Base-by-base conservation (phyloP, 2,329 filamentous ascomycete genomes). In the Aureobasidium leucospermi region DNA sequence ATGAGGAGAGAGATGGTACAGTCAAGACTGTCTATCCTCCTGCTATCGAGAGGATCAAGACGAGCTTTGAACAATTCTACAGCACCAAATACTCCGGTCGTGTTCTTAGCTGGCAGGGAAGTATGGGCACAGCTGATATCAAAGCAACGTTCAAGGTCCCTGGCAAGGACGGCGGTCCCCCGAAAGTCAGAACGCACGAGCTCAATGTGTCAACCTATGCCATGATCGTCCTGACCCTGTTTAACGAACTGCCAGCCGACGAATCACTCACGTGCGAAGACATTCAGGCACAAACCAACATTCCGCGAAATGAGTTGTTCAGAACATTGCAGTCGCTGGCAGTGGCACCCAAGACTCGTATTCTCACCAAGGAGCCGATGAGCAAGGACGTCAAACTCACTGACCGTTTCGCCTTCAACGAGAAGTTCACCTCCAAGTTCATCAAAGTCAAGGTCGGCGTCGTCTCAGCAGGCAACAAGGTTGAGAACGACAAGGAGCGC, bases 201-300 rank as follows among this genome's bases (percentile, higher is more conserved):
- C 78, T 99, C 59, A 96, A 91, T 62, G 91, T 96, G 19, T 88
- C 91, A 1, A 97, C 94, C 0, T 94, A 94, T 70, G 90, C 86
- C 67, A 96, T 97, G 89, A 77, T 96, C 19, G 85, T 97, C 28
- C 75, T 99, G 19, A 73, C 96, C 46, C 82, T 96, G 0, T 99
- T 97, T 80, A 97, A 97, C 68, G 85, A 93, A 39, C 68, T 95
- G 0, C 72, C 76, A 2, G 66, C 75, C 0, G 78, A 75, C 32
- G 71, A 79, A 57, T 76, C 72, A 19, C 69, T 86, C 7, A 83
- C 78, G 0, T 85, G 81, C 60, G 88, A 94, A 59, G 89, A 96
- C 63, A 94, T 97, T 31, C 88, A 94, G 69, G 85, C 84, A 6
- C 81, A 81, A 65, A 96, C 92, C 1, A 89, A 87, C 65, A 95